These are phyloP conservation scores for Talaromyces sp. DNA, from an alignment of 2,329 filamentous ascomycete species.

Conservation along the genomic window DNA sequence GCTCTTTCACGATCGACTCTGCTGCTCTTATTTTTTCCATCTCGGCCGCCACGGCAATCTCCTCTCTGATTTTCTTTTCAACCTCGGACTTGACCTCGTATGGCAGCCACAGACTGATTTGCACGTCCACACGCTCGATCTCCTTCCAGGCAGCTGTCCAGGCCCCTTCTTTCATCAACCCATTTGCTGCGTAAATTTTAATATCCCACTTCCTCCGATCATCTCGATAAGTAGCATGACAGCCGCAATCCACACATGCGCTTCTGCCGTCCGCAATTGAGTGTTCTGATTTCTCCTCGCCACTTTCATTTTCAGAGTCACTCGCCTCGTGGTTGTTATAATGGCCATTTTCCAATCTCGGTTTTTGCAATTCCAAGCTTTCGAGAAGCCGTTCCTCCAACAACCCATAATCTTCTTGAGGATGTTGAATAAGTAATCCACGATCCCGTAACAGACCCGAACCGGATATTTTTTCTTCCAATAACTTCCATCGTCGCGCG, in stretches of 20 bases:
- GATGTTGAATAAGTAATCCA: constrained; percentile 61
- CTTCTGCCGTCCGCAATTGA: constrained; percentile 35
- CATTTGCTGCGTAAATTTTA: constrained; percentile 92
- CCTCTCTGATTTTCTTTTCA: constrained; percentile 44
- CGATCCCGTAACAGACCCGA: constrained; percentile 56
- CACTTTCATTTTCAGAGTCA: constrained; percentile 19
- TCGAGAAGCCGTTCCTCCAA: constrained; percentile 61
- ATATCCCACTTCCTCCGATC: constrained; percentile 59
- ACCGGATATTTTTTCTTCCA: constrained; percentile 52
- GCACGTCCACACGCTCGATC: constrained; percentile 97
- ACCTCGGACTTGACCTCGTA: constrained; percentile 51
- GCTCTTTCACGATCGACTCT: neutral
- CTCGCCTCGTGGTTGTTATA: constrained; percentile 40
- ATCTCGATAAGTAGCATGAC: constrained; percentile 45
- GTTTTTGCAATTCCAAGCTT: constrained; percentile 55
- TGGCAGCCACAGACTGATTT: constrained; percentile 70
- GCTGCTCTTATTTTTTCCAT: constrained; percentile 21
- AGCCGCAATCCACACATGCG: constrained; percentile 51
- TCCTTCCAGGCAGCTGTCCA: constrained; percentile 95
- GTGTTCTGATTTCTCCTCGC: constrained; percentile 28
- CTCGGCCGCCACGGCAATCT: constrained; percentile 26
- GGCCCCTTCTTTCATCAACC: constrained; percentile 83
- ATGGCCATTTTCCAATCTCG: constrained; percentile 58
- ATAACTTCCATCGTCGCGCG: constrained; percentile 47
- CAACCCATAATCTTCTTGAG: constrained; percentile 60